Conservation (phyloP, 306 rosid genomes). For the Ziziphus jujuba region DNA sequence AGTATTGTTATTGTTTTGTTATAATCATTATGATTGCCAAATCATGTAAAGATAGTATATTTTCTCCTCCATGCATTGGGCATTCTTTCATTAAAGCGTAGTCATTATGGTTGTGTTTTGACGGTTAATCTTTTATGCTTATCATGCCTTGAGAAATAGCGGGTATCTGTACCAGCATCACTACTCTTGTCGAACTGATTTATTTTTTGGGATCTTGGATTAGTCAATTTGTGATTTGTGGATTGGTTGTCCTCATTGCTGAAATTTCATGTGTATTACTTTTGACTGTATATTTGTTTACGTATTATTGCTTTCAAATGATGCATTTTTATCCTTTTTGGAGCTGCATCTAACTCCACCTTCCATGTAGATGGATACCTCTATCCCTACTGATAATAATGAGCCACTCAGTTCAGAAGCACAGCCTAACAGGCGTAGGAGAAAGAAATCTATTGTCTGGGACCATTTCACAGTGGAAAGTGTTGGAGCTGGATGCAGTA, state of each 20-base stretch:
- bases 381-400: constrained; percentile 33
- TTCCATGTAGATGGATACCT: constrained; percentile 43
- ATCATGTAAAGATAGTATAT: too few species aligned
- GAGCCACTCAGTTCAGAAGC: constrained; percentile 40
- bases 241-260: not conserved
- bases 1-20: too few species aligned
- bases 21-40: too few species aligned
- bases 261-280: not conserved
- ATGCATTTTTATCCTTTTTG: constrained; percentile 11
- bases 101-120: too few species aligned
- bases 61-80: too few species aligned
- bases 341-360: constrained; percentile 25
- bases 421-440: constrained; percentile 52
- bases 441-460: constrained; percentile 86
- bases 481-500: constrained; percentile 55
- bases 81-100: too few species aligned
- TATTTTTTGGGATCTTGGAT: too few species aligned
- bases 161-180: too few species aligned
- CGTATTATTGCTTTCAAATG: not conserved
- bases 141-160: too few species aligned
- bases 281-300: not conserved
- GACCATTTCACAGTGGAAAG: constrained; percentile 73
- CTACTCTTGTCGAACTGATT: too few species aligned
- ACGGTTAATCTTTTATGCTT: too few species aligned
- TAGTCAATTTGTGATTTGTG: too few species aligned